Evolutionary conservation across 805 yeast species (phyloP), one percentile per base, ranked within the genome.

Genomic region (baker's yeast (Saccharomyces cerevisiae)): DNA sequence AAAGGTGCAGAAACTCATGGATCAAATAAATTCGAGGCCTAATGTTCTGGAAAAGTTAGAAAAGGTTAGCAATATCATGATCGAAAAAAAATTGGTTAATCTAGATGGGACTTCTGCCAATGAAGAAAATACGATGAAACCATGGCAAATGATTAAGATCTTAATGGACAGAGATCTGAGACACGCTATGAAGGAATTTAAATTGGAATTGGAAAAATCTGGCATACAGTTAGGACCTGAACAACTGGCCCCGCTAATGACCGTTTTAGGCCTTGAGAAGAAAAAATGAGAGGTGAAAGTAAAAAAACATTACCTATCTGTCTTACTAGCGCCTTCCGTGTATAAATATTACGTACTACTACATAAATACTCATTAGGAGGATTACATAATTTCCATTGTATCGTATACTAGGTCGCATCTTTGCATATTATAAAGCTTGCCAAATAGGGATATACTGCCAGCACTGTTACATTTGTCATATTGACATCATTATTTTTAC

Each of bases 201-300:
- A 61, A 48, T 52, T 47, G 8, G 70, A 62, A 46, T 50, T 66
- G 54, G 57, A 59, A n/a, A 60, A 62, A n/a, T 55, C 64, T n/a
- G 67, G 66, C 6, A 61, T 66, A 47, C 55, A 62, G 26, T 41
- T 66, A 41, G 63, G 63, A 6, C 68, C 67, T 5, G 68, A 66
- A 3, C 66, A 66, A 41, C 51, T 62, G 21, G 65, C 61, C 17
- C 64, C 69, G 11, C 52, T 65, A 53, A 62, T 65, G 67, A 58
- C 62, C 21, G 66, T 65, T 9, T 52, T 65, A 14, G 67, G 67
- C 1, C 57, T 65, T 51, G 62, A 63, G 27, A 63, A 63, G 51
- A 61, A 61, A 48, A 43, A 49, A 36, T 36, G 24, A 8, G 43
- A 36, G 22, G 10, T 36, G 43, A 36, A 36, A 36, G 17, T 17